These are phyloP conservation scores for Obelidium mucronatum DNA, from an alignment of 192 early-diverging fungal genomes.

Conservation along the genomic window DNA sequence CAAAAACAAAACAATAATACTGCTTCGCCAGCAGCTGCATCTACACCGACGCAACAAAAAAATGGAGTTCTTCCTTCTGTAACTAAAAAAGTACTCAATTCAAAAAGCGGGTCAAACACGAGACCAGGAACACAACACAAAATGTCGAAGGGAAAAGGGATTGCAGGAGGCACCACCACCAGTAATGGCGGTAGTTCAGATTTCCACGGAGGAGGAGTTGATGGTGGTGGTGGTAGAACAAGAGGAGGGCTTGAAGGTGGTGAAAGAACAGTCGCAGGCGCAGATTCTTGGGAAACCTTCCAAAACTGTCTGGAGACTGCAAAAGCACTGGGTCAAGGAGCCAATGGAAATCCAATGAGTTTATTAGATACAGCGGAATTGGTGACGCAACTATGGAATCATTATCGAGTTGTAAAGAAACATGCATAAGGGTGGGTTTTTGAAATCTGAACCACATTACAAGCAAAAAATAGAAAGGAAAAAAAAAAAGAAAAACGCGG, in stretches of 20 bases:
- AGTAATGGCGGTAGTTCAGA: too few relatives aligned
- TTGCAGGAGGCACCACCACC: too few relatives aligned
- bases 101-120: neutral
- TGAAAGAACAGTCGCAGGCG: neutral
- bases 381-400: slow-evolving; percentile 32
- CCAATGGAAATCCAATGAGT: neutral
- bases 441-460: too few relatives aligned
- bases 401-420: slow-evolving; percentile 13
- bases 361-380: slow-evolving; percentile 15
- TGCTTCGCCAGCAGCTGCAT: neutral
- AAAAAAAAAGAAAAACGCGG: neutral
- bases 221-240: too few relatives aligned
- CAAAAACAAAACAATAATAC: too few relatives aligned
- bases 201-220: too few relatives aligned
- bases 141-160: neutral
- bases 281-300: slow-evolving; percentile 22
- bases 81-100: neutral
- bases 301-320: slow-evolving; percentile 30
- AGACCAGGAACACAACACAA: slow-evolving; percentile 12
- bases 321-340: slow-evolving; percentile 12
- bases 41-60: neutral
- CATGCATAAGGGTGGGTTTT: neutral
- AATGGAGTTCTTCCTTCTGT: neutral
- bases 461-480: neutral
- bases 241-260: too few relatives aligned